These are phyloP conservation scores for Fraxinus quadrangulata DNA, from an alignment of 257 asterid species.

Conservation along the genomic window DNA sequence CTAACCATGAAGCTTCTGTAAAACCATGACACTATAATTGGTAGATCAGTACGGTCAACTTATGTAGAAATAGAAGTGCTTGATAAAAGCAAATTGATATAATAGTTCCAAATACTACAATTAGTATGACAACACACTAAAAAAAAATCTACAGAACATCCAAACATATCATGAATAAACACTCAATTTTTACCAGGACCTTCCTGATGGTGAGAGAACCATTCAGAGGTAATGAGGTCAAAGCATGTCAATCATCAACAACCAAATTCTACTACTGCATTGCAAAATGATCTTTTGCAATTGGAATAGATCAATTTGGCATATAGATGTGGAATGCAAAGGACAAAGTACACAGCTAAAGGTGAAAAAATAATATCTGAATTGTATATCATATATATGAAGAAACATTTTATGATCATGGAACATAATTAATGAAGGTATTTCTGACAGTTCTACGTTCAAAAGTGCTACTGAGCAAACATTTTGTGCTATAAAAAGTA, in stretches of 20 bases:
- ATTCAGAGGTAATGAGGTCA: neutral
- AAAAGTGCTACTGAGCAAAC: neutral
- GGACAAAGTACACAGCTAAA: neutral
- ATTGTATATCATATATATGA: neutral
- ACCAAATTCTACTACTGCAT: neutral
- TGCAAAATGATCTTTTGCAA: neutral
- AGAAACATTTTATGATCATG: neutral
- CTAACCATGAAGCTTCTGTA: neutral
- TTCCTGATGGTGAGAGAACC: neutral
- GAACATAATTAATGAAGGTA: slow-evolving; percentile 2
- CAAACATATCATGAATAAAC: neutral
- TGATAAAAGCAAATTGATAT: slow-evolving; percentile 1
- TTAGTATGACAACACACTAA: slow-evolving; percentile 4
- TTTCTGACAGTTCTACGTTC: neutral
- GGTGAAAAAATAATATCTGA: neutral
- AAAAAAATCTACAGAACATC: neutral
- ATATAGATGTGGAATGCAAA: slow-evolving; percentile 12
- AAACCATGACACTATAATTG: neutral
- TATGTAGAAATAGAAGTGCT: neutral
- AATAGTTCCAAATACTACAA: slow-evolving; percentile 7
- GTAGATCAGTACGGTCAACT: neutral
- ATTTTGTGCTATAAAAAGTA: neutral
- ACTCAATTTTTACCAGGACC: neutral
- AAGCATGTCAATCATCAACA: slow-evolving; percentile 6
- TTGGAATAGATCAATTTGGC: neutral